These are phyloP conservation scores for Acephala macrosclerotiorum DNA, from an alignment of 2,329 filamentous ascomycete species.

Conservation along the genomic window DNA sequence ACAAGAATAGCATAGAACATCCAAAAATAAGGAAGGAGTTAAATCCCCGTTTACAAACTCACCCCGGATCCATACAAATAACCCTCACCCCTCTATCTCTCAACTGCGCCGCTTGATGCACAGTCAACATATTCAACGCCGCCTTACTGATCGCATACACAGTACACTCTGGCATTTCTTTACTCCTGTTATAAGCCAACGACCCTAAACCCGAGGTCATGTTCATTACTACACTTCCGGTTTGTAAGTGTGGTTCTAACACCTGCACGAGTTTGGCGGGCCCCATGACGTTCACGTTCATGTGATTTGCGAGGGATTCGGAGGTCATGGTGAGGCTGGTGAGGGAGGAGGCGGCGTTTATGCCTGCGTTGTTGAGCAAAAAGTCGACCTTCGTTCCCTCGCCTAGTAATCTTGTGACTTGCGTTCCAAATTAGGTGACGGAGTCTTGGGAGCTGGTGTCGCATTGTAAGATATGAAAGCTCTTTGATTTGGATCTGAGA, in stretches of 20 bases:
- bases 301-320: conserved; percentile 48
- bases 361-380: conserved; percentile 51
- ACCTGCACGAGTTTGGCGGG: conserved; percentile 53
- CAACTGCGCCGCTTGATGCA: conserved; percentile 20
- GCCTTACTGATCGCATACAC: conserved; percentile 33
- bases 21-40: too few species aligned
- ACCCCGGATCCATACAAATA: conserved; percentile 19
- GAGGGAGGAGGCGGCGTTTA: conserved; percentile 48
- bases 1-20: too few species aligned
- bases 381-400: conserved; percentile 47
- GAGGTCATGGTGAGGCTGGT: conserved; percentile 49
- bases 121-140: conserved; percentile 32
- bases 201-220: conserved; percentile 24
- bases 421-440: conserved; percentile 46
- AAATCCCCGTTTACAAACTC: too few species aligned
- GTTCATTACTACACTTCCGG: conserved; percentile 31
- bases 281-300: conserved; percentile 55
- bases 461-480: conserved; percentile 50
- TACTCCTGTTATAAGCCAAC: conserved; percentile 9
- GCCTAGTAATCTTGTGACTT: conserved; percentile 44
- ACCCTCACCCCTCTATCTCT: conserved; percentile 13
- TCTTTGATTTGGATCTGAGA: conserved; percentile 34
- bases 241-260: conserved; percentile 33
- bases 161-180: conserved; percentile 4
- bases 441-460: conserved; percentile 48